Conservation (phyloP, 2,329 filamentous ascomycete genomes). For the Paraconiothyrium brasiliense region DNA sequence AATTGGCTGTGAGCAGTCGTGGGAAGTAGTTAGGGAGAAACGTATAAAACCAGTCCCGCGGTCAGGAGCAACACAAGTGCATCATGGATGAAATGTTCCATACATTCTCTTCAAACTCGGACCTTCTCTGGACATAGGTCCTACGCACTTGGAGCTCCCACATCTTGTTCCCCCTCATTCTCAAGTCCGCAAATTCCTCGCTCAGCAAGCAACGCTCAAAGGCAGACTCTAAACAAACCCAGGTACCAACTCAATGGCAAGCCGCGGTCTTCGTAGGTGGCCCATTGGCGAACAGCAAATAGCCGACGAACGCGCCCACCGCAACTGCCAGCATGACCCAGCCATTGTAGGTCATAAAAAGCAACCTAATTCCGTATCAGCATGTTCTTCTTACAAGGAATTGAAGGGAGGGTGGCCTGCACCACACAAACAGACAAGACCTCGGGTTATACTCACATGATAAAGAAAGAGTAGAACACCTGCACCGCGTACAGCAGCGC, state of each 20-base stretch:
- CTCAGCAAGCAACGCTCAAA: background rate
- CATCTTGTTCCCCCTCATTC: no score
- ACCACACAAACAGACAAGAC: no score
- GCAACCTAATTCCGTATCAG: conserved; percentile 70
- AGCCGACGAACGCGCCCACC: conserved; percentile 88
- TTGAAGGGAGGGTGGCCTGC: no score
- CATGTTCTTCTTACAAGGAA: background rate
- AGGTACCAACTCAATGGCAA: conserved; percentile 73
- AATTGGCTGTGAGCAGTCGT: no score
- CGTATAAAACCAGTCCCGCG: no score
- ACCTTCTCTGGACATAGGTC: no score
- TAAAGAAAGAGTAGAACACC: conserved; percentile 99
- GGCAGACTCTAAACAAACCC: background rate
- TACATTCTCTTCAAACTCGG: no score
- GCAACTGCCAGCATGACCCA: conserved; percentile 95
- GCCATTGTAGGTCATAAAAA: conserved; percentile 99
- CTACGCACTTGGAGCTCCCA: no score
- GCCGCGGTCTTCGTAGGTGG: conserved; percentile 84
- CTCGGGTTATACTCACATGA: conserved; percentile 78
- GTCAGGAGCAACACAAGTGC: no score
- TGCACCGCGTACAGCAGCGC: conserved; percentile 87
- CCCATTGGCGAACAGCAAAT: conserved; percentile 77
- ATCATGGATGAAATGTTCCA: no score
- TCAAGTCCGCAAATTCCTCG: background rate
- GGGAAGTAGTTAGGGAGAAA: no score